phyloP scores from a whole-genome alignment of 106 monocot genomes.

The Allium sativum region DNA sequence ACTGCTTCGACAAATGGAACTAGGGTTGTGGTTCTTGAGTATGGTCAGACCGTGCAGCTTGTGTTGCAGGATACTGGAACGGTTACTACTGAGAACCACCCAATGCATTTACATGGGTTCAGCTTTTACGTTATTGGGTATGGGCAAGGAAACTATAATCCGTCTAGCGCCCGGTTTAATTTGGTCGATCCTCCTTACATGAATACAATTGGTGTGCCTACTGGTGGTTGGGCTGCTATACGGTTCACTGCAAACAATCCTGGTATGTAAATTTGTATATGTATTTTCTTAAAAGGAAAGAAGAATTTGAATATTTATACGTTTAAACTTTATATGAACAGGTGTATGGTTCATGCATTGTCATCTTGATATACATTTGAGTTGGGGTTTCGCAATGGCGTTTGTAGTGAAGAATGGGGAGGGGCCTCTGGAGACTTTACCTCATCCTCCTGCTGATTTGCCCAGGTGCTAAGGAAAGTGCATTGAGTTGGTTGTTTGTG shows the following conservation, averaged over 20 bases:
- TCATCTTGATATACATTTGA: slow-evolving; percentile 36
- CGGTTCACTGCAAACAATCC: slow-evolving; percentile 43
- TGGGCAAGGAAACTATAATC: slow-evolving; percentile 34
- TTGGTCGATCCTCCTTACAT: slow-evolving; percentile 30
- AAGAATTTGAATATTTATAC: not conserved
- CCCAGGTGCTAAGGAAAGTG: slow-evolving; percentile 7
- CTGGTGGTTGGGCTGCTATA: slow-evolving; percentile 42
- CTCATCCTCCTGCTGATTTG: slow-evolving; percentile 40
- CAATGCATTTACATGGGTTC: slow-evolving; percentile 40
- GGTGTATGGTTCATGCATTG: slow-evolving; percentile 58
- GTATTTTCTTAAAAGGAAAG: no score
- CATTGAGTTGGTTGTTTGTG: no score
- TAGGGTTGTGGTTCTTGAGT: slow-evolving; percentile 16
- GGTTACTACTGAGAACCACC: slow-evolving; percentile 34
- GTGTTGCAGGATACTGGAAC: slow-evolving; percentile 33
- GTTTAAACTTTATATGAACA: slow-evolving; percentile 3
- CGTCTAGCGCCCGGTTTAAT: slow-evolving; percentile 12
- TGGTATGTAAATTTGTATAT: slow-evolving; percentile 3
- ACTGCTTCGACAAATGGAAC: slow-evolving; percentile 13
- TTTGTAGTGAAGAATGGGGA: slow-evolving; percentile 45
- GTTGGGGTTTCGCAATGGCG: slow-evolving; percentile 42
- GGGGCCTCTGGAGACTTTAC: slow-evolving; percentile 40
- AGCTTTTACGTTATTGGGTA: slow-evolving; percentile 37
- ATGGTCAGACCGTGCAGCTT: slow-evolving; percentile 20
- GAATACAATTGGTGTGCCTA: slow-evolving; percentile 39